These are phyloP conservation scores for Neonectria neomacrospora DNA, from an alignment of 2,329 filamentous ascomycete genomes.

Conservation along the genomic window DNA sequence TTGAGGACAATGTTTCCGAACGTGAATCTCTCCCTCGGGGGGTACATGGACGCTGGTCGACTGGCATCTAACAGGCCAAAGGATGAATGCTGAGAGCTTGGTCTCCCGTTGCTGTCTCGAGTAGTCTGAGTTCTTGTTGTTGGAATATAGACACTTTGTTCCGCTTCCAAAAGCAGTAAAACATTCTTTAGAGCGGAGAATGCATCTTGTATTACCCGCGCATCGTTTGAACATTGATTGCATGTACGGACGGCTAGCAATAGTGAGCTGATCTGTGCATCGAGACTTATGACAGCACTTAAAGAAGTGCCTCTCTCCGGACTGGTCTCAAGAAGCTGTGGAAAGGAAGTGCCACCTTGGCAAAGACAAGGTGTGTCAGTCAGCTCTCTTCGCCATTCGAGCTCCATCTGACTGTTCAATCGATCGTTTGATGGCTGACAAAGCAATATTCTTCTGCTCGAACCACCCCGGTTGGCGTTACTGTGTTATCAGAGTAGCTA, in stretches of 20 bases:
- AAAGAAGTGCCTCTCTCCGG: constrained; percentile 3
- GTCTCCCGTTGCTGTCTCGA: constrained; percentile 7
- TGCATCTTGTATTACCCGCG: constrained; percentile 7
- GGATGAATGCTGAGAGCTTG: constrained; percentile 3
- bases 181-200: constrained; percentile 10
- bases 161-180: constrained; percentile 8
- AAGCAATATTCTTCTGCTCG: not conserved
- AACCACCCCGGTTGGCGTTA: not conserved
- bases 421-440: not conserved
- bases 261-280: constrained; percentile 16
- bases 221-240: constrained; percentile 12
- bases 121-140: not conserved
- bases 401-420: constrained; percentile 7
- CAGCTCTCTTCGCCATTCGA: constrained; percentile 3
- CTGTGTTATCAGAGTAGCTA: not conserved
- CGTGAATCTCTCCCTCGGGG: not conserved
- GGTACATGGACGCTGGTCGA: not conserved
- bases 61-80: not conserved
- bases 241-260: constrained; percentile 11
- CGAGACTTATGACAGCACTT: constrained; percentile 8
- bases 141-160: constrained; percentile 12
- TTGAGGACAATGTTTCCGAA: constrained; percentile 8
- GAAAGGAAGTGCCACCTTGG: constrained; percentile 10
- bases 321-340: constrained; percentile 10
- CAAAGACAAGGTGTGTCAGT: constrained; percentile 11